Base-by-base conservation (phyloP, 2,329 filamentous ascomycete genomes). In the Fusarium musae region DNA sequence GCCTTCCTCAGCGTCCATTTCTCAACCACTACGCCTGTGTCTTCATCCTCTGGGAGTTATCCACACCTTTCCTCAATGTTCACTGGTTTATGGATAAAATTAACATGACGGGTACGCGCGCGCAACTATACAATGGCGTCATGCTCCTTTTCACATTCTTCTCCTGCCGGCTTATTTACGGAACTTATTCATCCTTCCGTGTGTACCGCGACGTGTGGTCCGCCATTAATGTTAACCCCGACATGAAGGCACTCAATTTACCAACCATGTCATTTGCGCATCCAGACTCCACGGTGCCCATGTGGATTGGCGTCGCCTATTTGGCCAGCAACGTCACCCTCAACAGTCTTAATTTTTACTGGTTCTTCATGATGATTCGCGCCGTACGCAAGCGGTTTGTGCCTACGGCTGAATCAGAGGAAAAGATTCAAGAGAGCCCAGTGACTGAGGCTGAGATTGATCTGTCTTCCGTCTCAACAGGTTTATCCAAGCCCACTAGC, bases 31-130 rank as follows among this genome's bases (percentile, higher is more conserved):
- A 96, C 82, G 92, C 89, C 63, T 88, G 89, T 63, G 90, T 90
- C 67, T 97, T 97, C 82, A 93, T 97, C 78, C 91, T 96, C 66
- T 97, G 95, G 89, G 94, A 97, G 82, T 88, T 97, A 43, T 95
- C 93, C 32, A 93, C 92, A 9, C 93, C 93, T 12, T 95, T 96
- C 82, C 87, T 96, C 65, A 97, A 97, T 80, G 89, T 96, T 79
- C 94, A 97, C 85, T 97, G 94, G 94, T 96, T 96, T 85, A 93
- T 93, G 83, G 94, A 97, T 83, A 97, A 97, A 85, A 85, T 96
- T 66, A 88, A 90, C 78, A 91, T 94, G 87, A 96, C 94, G 1
- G 94, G 94, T 40, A 91, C 91, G 26, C 87, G 85, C 59, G 82
- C 90, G 30, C 94, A 96, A 83, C 87, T 95, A 34, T 91, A 93